Conservation (phyloP, 257 asterid species). For the Rauvolfia tetraphylla region DNA sequence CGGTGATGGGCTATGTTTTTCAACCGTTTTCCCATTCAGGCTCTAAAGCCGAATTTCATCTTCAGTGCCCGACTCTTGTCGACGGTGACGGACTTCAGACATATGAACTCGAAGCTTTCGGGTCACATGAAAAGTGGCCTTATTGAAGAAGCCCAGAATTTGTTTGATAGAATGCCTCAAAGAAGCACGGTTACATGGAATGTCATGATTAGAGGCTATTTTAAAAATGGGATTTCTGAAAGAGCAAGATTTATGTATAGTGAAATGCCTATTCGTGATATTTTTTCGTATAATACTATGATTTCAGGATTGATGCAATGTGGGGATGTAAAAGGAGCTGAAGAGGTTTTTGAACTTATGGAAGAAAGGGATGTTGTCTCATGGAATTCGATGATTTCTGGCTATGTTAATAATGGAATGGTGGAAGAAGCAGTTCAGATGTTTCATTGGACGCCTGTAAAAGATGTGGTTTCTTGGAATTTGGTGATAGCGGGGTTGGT, state of each 20-base stretch:
- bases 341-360: conserved; percentile 44
- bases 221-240: conserved; percentile 40
- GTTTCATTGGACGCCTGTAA: conserved; percentile 37
- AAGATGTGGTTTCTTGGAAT: conserved; percentile 67
- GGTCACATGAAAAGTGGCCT: conserved; percentile 48
- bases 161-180: conserved; percentile 59
- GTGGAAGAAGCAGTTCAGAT: conserved; percentile 37
- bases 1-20: conserved; percentile 34
- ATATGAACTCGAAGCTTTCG: conserved; percentile 57
- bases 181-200: conserved; percentile 55
- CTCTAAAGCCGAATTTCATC: conserved; percentile 17
- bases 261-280: conserved; percentile 51
- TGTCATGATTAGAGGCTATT: conserved; percentile 59
- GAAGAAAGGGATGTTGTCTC: conserved; percentile 46
- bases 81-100: conserved; percentile 33
- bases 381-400: conserved; percentile 64
- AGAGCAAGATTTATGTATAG: conserved; percentile 37
- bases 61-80: conserved; percentile 13
- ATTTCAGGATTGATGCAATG: conserved; percentile 49
- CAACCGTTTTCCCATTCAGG: conserved; percentile 14
- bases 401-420: conserved; percentile 48
- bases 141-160: conserved; percentile 38
- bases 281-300: conserved; percentile 56
- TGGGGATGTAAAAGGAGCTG: conserved; percentile 61
- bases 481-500: conserved; percentile 52